Evolutionary conservation across 768 basidiomycete genomes (phyloP).

Genomic region (Lactarius deliciosus): DNA sequence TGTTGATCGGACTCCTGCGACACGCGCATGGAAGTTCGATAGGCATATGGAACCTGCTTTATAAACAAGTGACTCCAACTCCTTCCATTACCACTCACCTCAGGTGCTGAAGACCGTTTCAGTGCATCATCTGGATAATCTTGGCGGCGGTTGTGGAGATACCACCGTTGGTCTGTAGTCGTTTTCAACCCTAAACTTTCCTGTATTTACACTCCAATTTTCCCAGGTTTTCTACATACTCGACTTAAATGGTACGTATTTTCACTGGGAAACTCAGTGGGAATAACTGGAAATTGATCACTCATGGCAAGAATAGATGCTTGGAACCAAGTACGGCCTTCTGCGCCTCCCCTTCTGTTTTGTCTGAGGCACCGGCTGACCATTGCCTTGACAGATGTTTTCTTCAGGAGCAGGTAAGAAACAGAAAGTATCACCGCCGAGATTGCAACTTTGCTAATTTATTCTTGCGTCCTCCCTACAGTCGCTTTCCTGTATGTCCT

Average conservation of each 20-base stretch:
- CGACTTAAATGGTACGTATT: slow-evolving; percentile 13
- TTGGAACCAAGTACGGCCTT: slow-evolving; percentile 11
- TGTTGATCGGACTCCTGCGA: slow-evolving; percentile 3
- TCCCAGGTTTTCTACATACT: slow-evolving; percentile 13
- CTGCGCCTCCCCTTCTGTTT: not conserved
- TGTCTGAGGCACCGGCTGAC: not conserved
- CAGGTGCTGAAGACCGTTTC: not conserved
- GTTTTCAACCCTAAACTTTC: not conserved
- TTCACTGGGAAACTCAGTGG: not conserved
- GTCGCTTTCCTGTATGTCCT: not conserved
- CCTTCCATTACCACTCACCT: not conserved
- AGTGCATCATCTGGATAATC: slow-evolving; percentile 13
- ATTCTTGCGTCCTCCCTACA: not conserved
- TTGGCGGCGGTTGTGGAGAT: not conserved
- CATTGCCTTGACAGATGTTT: slow-evolving; percentile 11
- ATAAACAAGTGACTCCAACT: not conserved
- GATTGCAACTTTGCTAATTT: not conserved
- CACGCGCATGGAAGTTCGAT: not conserved
- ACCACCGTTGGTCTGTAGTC: not conserved
- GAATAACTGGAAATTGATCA: not conserved
- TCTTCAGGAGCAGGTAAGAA: not conserved
- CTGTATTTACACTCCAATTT: not conserved
- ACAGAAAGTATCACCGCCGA: not conserved
- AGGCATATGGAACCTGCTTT: not conserved
- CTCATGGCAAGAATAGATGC: slow-evolving; percentile 10